Evolutionary conservation across 164 flowering plant genomes (phyloP), one percentile per base, ranked within the genome.

Genomic region (Sextonia rubra): DNA sequence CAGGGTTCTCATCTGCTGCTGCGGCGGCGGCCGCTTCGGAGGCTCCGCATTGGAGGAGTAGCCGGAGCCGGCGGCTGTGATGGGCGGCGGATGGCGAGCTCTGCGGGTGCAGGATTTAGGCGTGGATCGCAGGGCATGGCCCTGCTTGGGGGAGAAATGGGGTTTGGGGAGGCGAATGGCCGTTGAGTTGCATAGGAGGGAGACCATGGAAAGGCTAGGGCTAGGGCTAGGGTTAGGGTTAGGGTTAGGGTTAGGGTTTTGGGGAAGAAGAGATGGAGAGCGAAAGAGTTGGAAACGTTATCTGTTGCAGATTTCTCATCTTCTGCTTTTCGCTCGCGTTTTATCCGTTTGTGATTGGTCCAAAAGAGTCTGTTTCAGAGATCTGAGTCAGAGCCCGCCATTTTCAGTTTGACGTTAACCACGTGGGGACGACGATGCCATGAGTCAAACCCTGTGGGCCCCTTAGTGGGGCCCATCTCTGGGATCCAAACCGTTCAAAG

Each of bases 1-100:
- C 62, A 90, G 72, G 0, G 94, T 91, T 47, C 91, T 76, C 1
- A 83, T 83, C 44, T 67, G 81, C 60, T 72, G 77, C 8, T 64
- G 81, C 32, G 65, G 80, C 64, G 66, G 77, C 8, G 64, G 81
- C 22, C 72, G 37, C 56, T 56, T 63, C 60, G 60, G 55, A 2
- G 77, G 64, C 55, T 68, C 69, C 15, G 79, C 73, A 26, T 72
- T 70, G 56, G 70, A 44, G 23, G 37, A 29, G 44, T 71, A 65
- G 20, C 56, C 58, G 15, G 30, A 65, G 2, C 48, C 76, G 58
- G 80, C 29, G 3, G 84, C 75, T 48, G 71, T 60, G 32, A 66
- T 15, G 22, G 60, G 17, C n/a, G 60, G 26, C 6, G 61, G 26
- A 20, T 25, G 60, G 8, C 11, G 49, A 69, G 32, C 69, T 17